Base-by-base conservation (phyloP, 176 grass and related monocot species). In the Carex littledalei region DNA sequence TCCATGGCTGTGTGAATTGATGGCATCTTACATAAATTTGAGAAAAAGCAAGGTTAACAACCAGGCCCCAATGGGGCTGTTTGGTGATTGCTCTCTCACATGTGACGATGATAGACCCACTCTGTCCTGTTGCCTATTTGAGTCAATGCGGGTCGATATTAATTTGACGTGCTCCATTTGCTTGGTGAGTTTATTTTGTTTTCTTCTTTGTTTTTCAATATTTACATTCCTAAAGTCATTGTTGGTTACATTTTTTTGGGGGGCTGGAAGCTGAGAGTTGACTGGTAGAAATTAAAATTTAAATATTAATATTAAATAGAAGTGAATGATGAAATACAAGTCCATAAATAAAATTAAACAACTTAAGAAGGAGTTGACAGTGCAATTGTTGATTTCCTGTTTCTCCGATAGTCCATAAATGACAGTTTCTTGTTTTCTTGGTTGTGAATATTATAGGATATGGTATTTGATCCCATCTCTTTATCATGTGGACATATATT, bases 11-110 rank as follows among this genome's bases (percentile, higher is more conserved):
- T 90, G 80, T 2, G 93, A 98, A 65, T 77, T 98, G 4, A 94
- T 98, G 91, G 95, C 93, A 59, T 94, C 94, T 63, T 94, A 94
- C 82, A 90, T 98, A 85, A 98, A 98, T 74, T 63, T 93, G 91
- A 91, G 89, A 52, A 37, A 85, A 57, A 90, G 76, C 41, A 86
- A 83, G 41, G 87, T 69, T 49, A 93, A 90, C 45, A 85, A 83
- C 8, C 79, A 89, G 24, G 26, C 57, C 53, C 79, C 70, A 3
- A 87, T 94, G 83, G 93, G 89, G 76, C 89, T 95, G 43, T 93
- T 95, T 72, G 85, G 82, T 2, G 93, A 95, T 26, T 93, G 95
- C 9, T 89, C 88, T 4, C 91, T 98, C 49, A 81, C 84, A 41
- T 93, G 92, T 3, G 89, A 95, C 1, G 91, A 93, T 16, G 93